These are phyloP conservation scores for Trichosporon inkin DNA, from an alignment of 1,284 basidiomycete species.

Conservation along the genomic window DNA sequence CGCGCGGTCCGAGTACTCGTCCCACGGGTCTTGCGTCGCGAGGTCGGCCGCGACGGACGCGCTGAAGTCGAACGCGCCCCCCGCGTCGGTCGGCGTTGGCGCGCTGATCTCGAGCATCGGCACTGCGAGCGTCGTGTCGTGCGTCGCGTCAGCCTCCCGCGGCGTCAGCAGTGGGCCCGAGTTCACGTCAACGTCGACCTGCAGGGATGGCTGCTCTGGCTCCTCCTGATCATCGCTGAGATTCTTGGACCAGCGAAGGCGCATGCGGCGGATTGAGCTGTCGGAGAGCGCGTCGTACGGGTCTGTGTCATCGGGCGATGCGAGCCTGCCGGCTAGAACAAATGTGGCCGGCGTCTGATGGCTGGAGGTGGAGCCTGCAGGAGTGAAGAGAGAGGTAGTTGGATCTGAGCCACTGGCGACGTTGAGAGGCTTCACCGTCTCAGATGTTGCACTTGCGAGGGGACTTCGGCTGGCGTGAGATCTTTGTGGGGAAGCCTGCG, in stretches of 20 bases:
- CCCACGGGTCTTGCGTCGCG: slow-evolving; percentile 20
- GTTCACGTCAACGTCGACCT: not conserved
- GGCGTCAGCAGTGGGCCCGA: not conserved
- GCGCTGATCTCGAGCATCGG: not conserved
- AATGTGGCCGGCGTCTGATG: not conserved
- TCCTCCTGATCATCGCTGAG: not conserved
- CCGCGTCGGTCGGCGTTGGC: not conserved
- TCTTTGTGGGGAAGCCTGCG: not conserved
- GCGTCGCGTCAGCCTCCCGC: not conserved
- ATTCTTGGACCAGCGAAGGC: not conserved
- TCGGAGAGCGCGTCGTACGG: slow-evolving; percentile 4
- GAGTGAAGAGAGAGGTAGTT: not conserved
- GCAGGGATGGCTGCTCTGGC: not conserved
- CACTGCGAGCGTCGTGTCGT: not conserved
- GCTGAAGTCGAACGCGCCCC: not conserved
- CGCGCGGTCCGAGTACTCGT: slow-evolving; percentile 24
- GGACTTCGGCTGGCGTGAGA: not conserved
- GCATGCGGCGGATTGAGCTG: not conserved
- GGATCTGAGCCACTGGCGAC: not conserved
- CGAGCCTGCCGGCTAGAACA: not conserved
- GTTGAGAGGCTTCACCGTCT: not conserved
- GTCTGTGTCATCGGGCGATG: not conserved
- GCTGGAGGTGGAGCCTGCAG: not conserved
- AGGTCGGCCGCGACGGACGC: not conserved
- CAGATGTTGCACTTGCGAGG: not conserved